These are phyloP conservation scores for Phytophthora pini DNA, from an alignment of 352 stramenopile species.

Conservation along the genomic window DNA sequence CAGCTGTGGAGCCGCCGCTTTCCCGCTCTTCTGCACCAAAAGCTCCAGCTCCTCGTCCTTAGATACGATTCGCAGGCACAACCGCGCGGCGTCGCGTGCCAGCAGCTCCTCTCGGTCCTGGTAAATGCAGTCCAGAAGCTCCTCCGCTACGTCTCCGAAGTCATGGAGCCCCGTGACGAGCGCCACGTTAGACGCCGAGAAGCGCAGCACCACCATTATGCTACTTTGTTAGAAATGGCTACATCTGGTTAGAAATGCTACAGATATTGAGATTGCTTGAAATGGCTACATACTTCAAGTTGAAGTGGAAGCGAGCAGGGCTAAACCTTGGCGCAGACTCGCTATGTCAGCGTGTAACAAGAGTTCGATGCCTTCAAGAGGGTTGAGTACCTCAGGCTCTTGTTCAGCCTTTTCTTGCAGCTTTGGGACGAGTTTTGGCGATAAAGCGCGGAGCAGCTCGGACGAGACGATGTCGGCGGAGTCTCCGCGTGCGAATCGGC, in stretches of 20 bases:
- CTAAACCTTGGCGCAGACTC: constrained; percentile 21
- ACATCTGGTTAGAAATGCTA: background rate
- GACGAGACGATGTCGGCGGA: background rate
- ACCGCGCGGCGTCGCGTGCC: constrained; percentile 44
- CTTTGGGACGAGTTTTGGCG: background rate
- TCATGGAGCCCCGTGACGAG: constrained; percentile 75
- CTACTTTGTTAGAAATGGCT: background rate
- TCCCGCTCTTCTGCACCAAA: constrained; percentile 61
- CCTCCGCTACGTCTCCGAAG: constrained; percentile 63
- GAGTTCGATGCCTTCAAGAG: constrained; percentile 23
- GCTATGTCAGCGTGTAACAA: constrained; percentile 26
- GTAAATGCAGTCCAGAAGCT: constrained; percentile 60
- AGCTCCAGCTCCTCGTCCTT: constrained; percentile 65
- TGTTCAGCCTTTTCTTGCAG: background rate
- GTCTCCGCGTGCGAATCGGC: constrained; percentile 36
- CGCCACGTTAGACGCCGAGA: constrained; percentile 78
- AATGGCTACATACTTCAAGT: constrained; percentile 17
- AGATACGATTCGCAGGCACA: constrained; percentile 57
- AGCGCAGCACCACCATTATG: constrained; percentile 51
- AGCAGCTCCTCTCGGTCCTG: constrained; percentile 68
- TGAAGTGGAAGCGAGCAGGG: constrained; percentile 18
- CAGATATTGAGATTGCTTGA: background rate
- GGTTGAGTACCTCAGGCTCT: background rate
- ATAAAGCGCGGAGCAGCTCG: constrained; percentile 18
- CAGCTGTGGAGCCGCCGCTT: constrained; percentile 43